A percentile compares a stretch with the other conserved stretches of the same genome.
Evolutionary conservation across 208 protist genomes (phyloP).

Genomic region (Leishmania tropica): DNA sequence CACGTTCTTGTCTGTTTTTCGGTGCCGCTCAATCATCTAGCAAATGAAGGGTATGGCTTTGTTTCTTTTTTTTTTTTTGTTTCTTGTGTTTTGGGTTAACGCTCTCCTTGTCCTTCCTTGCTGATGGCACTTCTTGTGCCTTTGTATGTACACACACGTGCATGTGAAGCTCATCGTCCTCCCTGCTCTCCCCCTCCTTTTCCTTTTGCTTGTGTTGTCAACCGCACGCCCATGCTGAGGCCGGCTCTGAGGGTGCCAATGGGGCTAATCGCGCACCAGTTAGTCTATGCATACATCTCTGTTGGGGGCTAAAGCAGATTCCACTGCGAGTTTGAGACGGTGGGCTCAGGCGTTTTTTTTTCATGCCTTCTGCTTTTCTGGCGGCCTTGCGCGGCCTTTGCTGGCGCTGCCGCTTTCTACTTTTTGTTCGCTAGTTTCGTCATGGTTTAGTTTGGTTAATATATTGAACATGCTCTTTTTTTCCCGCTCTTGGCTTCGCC

Average conservation of each 20-base stretch:
- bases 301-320: background rate
- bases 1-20: background rate
- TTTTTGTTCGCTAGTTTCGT: background rate
- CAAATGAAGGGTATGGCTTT: too few relatives aligned
- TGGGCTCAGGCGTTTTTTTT: background rate
- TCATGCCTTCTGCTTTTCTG: background rate
- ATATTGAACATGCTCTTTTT: background rate
- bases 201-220: background rate
- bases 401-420: background rate
- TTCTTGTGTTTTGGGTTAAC: background rate
- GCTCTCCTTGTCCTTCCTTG: background rate
- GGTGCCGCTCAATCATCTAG: background rate
- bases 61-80: background rate
- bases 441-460: conserved; percentile 9
- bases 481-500: background rate
- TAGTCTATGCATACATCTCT: background rate
- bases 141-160: background rate
- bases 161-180: background rate
- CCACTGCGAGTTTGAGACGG: background rate
- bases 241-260: background rate
- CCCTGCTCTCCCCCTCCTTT: background rate
- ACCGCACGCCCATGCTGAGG: background rate
- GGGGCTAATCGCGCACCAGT: background rate
- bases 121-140: background rate
- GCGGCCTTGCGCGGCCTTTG: background rate